Evolutionary conservation across 1,284 basidiomycete genomes (phyloP), one percentile per base, ranked within the genome.

Genomic region (Ustilago xerochloae): DNA sequence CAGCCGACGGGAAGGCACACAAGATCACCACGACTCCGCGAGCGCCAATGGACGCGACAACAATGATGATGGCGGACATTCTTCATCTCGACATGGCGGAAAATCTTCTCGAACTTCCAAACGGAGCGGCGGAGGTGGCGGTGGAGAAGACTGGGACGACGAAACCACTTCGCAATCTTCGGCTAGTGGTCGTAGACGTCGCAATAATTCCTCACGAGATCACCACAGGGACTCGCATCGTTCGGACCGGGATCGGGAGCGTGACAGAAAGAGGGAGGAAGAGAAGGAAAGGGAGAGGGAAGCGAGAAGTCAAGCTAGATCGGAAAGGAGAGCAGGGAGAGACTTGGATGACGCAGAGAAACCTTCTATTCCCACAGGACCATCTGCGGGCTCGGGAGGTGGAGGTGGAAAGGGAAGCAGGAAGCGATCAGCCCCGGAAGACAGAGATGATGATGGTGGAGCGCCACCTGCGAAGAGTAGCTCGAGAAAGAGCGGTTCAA

Each of bases 321-420:
- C 62, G 1, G 71, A 74, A 18, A 49, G 71, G 4, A 57, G 74
- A 47, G 62, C 74, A 2, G 71, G 69, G 0, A 51, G 63, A 29
- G 74, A 76, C 46, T 4, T 66, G 1, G 70, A 73, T n/a, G 70
- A 64, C n/a, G n/a, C n/a, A n/a, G n/a, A n/a, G n/a, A n/a, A n/a
- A 5, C 6, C 38, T 2, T 15, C 45, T 9, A 62, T 59, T 39
- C 53, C 64, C 4, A 65, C 53, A 1, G 61, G 60, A 8, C 53
- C 57, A 4, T 38, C 63, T 0, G 63, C 59, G 4, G 47, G 47
- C 12, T 24, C 18, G 12, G 35, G 53, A 10, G 47, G 43, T 18
- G 45, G 2, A 16, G 36, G 53, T 12, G 36, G 51, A n/a, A 58
- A 49, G 20, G 58, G 45, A 3, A 55, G 71, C 20, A 58, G 60